Base-by-base conservation (phyloP, 116 monocot species). In the Papilionanthe hybrid region DNA sequence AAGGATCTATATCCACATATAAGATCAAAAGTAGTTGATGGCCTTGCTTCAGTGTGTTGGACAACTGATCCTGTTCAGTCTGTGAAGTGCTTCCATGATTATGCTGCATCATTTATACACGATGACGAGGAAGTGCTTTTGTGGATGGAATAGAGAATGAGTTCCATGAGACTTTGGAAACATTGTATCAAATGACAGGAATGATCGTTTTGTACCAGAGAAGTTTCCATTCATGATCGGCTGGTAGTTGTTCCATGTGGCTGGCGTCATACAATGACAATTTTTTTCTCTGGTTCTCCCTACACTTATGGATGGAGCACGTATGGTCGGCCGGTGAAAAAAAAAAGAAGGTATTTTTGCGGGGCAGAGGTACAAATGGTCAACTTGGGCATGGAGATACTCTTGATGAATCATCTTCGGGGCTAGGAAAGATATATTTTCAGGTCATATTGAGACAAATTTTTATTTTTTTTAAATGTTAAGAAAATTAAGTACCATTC, bases 271-370 rank as follows among this genome's bases (percentile, higher is more conserved):
- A 92, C 96, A 30, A 94, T 94, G 79, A 94, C 92, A 27, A 89
- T 94, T 78, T 94, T 92, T 25, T 88, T 86, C 65, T 85, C 90
- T 67, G 94, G 96, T 13, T 63, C 56, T 72, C 79, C 94, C 78
- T 90, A 92, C 82, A 96, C 96, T 44, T 94, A 92, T 79, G 96
- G 96, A 76, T 96, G 96, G 96, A 94, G 96, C 86, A 96, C 94
- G 82, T 96, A 96, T 85, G 96, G 96, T 63, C 96, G 93, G 79
- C 78, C 32, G 32, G n/a, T n/a, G n/a, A n/a, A n/a, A n/a, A n/a
- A n/a, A n/a, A n/a, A n/a, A n/a, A n/a, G n/a, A n/a, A n/a, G n/a
- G n/a, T n/a, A n/a, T n/a, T n/a, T n/a, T n/a, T n/a, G n/a, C n/a
- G n/a, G n/a, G n/a, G n/a, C n/a, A n/a, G n/a, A n/a, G n/a, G n/a